Evolutionary conservation across 257 asterid species (phyloP), one percentile per base, ranked within the genome.

Genomic region (Penstemon davidsonii): DNA sequence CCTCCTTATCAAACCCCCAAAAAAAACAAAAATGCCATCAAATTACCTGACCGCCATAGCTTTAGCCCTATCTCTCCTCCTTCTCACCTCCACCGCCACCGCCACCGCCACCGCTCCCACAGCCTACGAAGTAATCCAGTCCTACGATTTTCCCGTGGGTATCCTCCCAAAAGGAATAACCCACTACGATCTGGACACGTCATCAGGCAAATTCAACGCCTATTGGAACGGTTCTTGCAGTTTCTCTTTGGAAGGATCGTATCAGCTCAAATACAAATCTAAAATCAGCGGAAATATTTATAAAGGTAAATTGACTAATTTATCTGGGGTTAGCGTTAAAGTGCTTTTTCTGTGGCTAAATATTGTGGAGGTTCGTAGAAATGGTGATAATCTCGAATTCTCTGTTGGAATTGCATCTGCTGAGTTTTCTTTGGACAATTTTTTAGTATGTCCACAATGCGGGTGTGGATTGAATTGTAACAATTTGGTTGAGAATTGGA

Each of bases 391-490:
- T 55, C 82, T 88, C 19, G 82, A 71, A 19, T 88, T 85, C 42
- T 87, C 90, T 5, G 94, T 87, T 13, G 88, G 94, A n/a, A 73
- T 84, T 69, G 84, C 86, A 2, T 82, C 88, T 1, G 90, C 91
- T 0, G 84, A 79, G 10, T 87, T 87, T 60, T 37, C 84, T 0
- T n/a, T 74, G 5, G 78, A 83, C 43, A 87, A 84, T 62, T 87
- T 87, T 65, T 61, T 60, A 12, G 69, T 75, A 46, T 75, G 73
- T 64, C 95, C 91, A 8, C 85, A 78, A 51, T 87, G 95, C 68
- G 95, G 89, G 2, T 83, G 91, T 70, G 95, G 91, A 66, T 74
- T 87, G 80, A 69, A 85, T 63, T 85, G 91, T 63, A 57, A 78
- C 58, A n/a, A 6, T 57, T 36, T 11, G 15, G 58, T 53, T n/a